phyloP scores from a whole-genome alignment of 169 alveolate genomes.

The Cryptosporidium ubiquitum region DNA sequence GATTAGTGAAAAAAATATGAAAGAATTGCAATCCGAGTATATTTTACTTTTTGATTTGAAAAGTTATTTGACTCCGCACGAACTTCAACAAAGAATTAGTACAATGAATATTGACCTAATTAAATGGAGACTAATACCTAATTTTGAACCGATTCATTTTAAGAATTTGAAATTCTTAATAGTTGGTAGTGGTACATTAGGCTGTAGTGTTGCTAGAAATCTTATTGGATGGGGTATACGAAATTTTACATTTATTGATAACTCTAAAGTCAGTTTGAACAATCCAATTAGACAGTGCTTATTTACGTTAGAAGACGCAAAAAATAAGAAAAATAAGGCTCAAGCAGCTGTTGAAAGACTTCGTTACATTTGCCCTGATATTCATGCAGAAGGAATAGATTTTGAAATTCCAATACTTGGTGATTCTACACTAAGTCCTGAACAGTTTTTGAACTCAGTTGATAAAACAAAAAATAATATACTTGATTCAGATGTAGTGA shows the following conservation, averaged over 20 bases:
- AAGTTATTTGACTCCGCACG: conserved; percentile 12
- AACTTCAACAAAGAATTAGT: conserved; percentile 23
- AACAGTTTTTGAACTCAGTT: conserved; percentile 72
- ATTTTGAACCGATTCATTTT: conserved; percentile 80
- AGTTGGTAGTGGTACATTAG: conserved; percentile 86
- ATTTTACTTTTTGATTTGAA: conserved; percentile 22
- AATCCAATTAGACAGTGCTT: conserved; percentile 90
- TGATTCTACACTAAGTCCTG: conserved; percentile 80
- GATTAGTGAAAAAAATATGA: not conserved
- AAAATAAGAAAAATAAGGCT: conserved; percentile 82
- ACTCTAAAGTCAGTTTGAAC: conserved; percentile 86
- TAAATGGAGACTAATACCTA: conserved; percentile 91
- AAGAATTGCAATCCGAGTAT: not conserved
- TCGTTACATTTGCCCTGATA: conserved; percentile 86
- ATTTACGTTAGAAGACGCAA: conserved; percentile 87
- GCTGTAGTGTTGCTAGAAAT: conserved; percentile 84
- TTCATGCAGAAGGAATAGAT: conserved; percentile 81
- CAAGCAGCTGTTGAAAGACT: conserved; percentile 86
- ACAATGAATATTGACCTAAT: conserved; percentile 86
- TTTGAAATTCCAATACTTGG: conserved; percentile 91
- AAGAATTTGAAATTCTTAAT: conserved; percentile 80
- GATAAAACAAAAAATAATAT: conserved; percentile 2
- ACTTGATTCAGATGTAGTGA: conserved; percentile 80
- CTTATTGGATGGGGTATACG: conserved; percentile 90
- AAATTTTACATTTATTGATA: conserved; percentile 88